A percentile compares a stretch with the other conserved stretches of the same genome.
Conservation (phyloP, 2,329 filamentous ascomycete species). For the Fusarium sp. region DNA sequence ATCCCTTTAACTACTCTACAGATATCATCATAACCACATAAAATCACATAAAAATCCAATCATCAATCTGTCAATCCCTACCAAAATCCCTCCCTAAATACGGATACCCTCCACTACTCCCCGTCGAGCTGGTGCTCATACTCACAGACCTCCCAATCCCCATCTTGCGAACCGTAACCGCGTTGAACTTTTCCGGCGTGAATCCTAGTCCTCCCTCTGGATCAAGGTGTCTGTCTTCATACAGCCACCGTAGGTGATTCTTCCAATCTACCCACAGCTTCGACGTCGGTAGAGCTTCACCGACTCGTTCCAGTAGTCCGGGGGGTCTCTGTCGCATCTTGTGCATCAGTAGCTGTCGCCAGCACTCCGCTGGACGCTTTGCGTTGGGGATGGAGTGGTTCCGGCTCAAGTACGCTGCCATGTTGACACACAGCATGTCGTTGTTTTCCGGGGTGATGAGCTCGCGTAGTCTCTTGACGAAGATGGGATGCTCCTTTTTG, state of each 20-base stretch:
- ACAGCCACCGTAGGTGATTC: conserved; percentile 11
- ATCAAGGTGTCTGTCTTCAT: conserved; percentile 12
- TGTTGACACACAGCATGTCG: conserved; percentile 22
- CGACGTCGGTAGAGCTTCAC: background rate
- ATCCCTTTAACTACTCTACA: background rate
- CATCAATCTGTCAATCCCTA: background rate
- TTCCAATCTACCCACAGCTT: conserved; percentile 18
- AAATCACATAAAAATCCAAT: background rate
- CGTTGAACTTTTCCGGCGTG: conserved; percentile 21
- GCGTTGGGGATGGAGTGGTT: background rate
- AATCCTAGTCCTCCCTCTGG: conserved; percentile 22
- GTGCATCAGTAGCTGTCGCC: conserved; percentile 17
- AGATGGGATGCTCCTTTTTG: conserved; percentile 12
- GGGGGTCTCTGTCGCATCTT: conserved; percentile 13
- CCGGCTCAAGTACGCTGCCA: conserved; percentile 9
- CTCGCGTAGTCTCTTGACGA: conserved; percentile 10
- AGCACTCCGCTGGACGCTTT: conserved; percentile 14
- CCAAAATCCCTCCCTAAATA: background rate
- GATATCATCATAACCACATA: background rate
- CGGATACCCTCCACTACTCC: background rate
- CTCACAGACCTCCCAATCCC: conserved; percentile 19
- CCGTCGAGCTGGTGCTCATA: conserved; percentile 17
- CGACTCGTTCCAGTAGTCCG: conserved; percentile 16
- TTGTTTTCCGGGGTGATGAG: background rate
- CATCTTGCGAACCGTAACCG: conserved; percentile 11